Conservation (phyloP, 2,329 filamentous ascomycete species). For the Tolypocladium endophyticum region DNA sequence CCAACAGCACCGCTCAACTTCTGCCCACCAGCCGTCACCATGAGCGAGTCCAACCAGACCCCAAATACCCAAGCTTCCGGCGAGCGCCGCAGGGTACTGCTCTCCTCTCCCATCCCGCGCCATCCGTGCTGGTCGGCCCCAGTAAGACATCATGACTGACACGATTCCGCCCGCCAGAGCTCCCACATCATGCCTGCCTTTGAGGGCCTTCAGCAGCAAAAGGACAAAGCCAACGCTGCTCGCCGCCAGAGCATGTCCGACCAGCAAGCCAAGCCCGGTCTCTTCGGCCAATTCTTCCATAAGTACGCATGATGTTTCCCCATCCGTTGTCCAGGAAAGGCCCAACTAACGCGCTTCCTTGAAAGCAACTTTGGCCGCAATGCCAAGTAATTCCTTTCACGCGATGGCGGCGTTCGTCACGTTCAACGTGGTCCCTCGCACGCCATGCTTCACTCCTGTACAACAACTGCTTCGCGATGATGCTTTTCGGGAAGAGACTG, state of each 20-base stretch:
- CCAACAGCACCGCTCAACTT: neutral
- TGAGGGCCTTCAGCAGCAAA: conserved; percentile 39
- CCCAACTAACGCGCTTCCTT: neutral
- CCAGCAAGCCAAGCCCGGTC: conserved; percentile 36
- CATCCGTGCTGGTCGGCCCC: no score
- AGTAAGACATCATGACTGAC: neutral
- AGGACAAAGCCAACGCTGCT: conserved; percentile 35
- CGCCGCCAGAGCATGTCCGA: conserved; percentile 45
- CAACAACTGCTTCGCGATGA: neutral
- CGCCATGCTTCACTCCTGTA: neutral
- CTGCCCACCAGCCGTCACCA: conserved; percentile 7
- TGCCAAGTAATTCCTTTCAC: conserved; percentile 8
- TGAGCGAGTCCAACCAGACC: conserved; percentile 17
- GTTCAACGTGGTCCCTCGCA: neutral
- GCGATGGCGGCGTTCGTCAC: neutral
- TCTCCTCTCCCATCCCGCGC: neutral
- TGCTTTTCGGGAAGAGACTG: neutral
- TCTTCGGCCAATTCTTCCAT: conserved; percentile 46
- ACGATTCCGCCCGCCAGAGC: conserved; percentile 18
- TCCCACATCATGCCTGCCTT: conserved; percentile 37
- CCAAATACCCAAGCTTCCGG: conserved; percentile 8
- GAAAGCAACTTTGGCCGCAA: conserved; percentile 23
- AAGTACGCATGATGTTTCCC: conserved; percentile 28
- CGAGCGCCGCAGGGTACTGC: conserved; percentile 18
- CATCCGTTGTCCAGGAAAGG: neutral